These are phyloP conservation scores for Aspergillus conjunctus DNA, from an alignment of 495 filamentous ascomycete species.

Conservation along the genomic window DNA sequence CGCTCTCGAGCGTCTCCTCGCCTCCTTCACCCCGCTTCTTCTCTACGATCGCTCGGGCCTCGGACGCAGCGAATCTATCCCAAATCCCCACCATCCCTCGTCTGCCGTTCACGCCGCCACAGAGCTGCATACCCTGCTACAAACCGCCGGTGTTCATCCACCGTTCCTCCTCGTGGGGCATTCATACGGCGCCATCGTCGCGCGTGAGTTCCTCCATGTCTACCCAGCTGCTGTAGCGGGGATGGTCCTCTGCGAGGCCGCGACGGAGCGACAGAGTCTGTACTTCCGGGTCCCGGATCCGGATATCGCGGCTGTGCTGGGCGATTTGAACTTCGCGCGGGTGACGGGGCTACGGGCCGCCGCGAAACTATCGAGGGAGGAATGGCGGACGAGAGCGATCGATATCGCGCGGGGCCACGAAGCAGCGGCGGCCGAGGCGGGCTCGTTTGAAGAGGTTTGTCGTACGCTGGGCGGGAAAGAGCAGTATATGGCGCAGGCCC, in stretches of 20 bases:
- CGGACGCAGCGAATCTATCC: constrained; percentile 33
- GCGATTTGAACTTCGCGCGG: constrained; percentile 33
- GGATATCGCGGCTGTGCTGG: constrained; percentile 35
- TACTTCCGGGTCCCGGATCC: constrained; percentile 37
- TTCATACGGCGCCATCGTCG: constrained; percentile 55
- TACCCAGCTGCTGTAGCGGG: constrained; percentile 35
- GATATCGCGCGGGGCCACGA: constrained; percentile 33
- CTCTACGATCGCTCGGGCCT: constrained; percentile 49
- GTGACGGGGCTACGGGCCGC: constrained; percentile 36
- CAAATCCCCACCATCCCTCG: constrained; percentile 16
- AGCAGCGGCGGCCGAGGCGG: constrained; percentile 23
- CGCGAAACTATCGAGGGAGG: constrained; percentile 32
- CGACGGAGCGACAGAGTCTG: constrained; percentile 39
- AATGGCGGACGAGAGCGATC: constrained; percentile 40
- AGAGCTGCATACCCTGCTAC: constrained; percentile 38
- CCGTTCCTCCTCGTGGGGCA: constrained; percentile 53
- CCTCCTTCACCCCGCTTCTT: constrained; percentile 33
- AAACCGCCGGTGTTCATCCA: constrained; percentile 17
- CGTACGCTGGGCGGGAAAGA: constrained; percentile 32
- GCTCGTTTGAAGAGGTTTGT: constrained; percentile 27
- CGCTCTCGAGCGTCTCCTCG: constrained; percentile 38
- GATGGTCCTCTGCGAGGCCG: constrained; percentile 44
- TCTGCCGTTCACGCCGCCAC: constrained; percentile 16
- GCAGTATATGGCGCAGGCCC: constrained; percentile 33
- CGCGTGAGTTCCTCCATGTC: constrained; percentile 48